These are phyloP conservation scores for Trichopus zeylanicus DNA, from an alignment of 116 monocot genomes.

Conservation along the genomic window DNA sequence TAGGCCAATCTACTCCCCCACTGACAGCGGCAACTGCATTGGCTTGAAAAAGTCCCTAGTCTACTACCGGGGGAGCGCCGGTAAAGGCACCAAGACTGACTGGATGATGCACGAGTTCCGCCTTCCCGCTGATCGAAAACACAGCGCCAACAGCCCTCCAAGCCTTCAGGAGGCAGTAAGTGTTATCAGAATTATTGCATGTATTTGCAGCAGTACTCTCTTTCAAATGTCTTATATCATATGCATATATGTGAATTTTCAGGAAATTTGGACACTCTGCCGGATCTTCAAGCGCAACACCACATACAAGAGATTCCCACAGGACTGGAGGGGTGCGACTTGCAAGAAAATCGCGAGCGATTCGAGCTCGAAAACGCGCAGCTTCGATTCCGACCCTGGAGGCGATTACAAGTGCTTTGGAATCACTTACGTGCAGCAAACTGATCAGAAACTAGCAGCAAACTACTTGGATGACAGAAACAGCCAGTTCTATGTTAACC, in stretches of 20 bases:
- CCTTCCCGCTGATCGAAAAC: constrained; percentile 29
- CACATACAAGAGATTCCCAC: constrained; percentile 20
- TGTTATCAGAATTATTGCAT: too few species aligned
- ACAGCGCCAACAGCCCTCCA: constrained; percentile 15
- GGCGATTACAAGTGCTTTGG: constrained; percentile 12
- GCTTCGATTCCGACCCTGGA: constrained; percentile 39
- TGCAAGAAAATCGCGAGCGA: constrained; percentile 13
- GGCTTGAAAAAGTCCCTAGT: constrained; percentile 90
- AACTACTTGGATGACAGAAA: constrained; percentile 6
- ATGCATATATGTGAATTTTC: background rate
- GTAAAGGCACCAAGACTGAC: constrained; percentile 74
- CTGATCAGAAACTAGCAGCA: background rate
- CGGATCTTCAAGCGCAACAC: constrained; percentile 55
- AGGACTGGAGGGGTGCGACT: constrained; percentile 9
- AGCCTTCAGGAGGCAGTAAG: constrained; percentile 52
- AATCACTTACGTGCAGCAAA: background rate
- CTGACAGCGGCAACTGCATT: constrained; percentile 32
- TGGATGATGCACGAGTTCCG: constrained; percentile 99
- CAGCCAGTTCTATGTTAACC: constrained; percentile 9
- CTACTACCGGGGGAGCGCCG: constrained; percentile 76
- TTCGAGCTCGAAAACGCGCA: constrained; percentile 36
- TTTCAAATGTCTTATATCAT: too few species aligned
- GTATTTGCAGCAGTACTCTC: too few species aligned
- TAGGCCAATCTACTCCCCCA: constrained; percentile 36
- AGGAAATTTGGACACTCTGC: constrained; percentile 77